These are phyloP conservation scores for Detonula confervacea DNA, from an alignment of 352 stramenopile species.

Conservation along the genomic window DNA sequence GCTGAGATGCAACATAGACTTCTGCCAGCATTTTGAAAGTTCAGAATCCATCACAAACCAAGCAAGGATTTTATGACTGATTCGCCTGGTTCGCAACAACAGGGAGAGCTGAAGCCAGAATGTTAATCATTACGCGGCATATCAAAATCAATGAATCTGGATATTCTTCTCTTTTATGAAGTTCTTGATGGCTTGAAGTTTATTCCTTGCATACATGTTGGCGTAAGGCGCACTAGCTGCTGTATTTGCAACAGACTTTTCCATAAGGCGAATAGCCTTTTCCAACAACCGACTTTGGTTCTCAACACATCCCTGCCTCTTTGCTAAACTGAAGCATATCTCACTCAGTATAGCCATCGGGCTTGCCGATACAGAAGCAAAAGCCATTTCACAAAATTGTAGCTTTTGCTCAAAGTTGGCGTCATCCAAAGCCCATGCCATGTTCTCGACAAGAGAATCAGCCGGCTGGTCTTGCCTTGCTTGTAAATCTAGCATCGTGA, in stretches of 20 bases:
- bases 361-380: constrained; percentile 33
- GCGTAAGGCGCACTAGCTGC: constrained; percentile 12
- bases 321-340: constrained; percentile 48
- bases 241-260: constrained; percentile 23
- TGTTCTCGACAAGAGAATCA: constrained; percentile 39
- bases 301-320: constrained; percentile 22
- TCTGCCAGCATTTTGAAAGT: too few species aligned
- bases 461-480: too few species aligned
- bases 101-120: too few species aligned
- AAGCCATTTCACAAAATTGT: constrained; percentile 17
- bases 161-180: too few species aligned
- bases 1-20: too few species aligned
- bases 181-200: too few species aligned
- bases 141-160: too few species aligned
- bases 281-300: constrained; percentile 24
- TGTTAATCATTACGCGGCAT: too few species aligned
- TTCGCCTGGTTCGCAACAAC: too few species aligned
- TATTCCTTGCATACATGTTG: constrained; percentile 21
- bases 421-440: constrained; percentile 47
- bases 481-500: too few species aligned
- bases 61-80: too few species aligned
- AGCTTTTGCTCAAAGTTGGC: constrained; percentile 33
- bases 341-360: constrained; percentile 42
- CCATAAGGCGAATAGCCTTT: constrained; percentile 31
- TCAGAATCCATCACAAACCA: too few species aligned